Conservation (phyloP, 2,329 filamentous ascomycete species). For the Aureobasidium lini region DNA sequence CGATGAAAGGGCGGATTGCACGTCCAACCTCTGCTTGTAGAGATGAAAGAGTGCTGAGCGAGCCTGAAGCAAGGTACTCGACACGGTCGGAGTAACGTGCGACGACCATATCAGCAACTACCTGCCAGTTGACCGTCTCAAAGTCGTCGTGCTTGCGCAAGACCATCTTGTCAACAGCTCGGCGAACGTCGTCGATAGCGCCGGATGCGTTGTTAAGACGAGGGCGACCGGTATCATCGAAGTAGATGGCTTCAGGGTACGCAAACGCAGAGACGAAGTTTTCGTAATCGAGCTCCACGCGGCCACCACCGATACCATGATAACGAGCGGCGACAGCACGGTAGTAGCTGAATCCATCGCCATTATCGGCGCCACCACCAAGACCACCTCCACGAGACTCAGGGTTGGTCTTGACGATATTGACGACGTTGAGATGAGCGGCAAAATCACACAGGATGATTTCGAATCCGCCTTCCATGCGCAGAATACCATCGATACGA, state of each 20-base stretch:
- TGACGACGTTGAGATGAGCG: constrained; percentile 30
- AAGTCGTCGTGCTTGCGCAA: constrained; percentile 22
- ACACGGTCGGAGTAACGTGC: constrained; percentile 54
- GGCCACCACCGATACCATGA: constrained; percentile 36
- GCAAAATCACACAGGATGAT: constrained; percentile 60
- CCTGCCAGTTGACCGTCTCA: constrained; percentile 55
- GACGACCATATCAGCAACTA: constrained; percentile 57
- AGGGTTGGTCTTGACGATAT: constrained; percentile 24
- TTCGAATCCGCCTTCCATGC: constrained; percentile 65
- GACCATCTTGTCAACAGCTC: constrained; percentile 40
- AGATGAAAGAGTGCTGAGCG: constrained; percentile 17
- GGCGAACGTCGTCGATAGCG: constrained; percentile 32
- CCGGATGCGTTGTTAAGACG: constrained; percentile 32
- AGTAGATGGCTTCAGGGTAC: constrained; percentile 31
- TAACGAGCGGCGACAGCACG: constrained; percentile 36
- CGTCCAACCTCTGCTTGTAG: constrained; percentile 24
- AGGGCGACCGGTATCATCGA: constrained; percentile 28
- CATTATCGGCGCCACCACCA: constrained; percentile 16
- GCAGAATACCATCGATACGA: constrained; percentile 55
- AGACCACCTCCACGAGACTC: background rate
- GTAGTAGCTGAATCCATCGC: constrained; percentile 26
- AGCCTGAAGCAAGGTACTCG: constrained; percentile 26
- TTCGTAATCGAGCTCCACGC: constrained; percentile 42
- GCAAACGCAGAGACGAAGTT: constrained; percentile 42
- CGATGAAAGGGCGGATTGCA: constrained; percentile 33